phyloP scores from a whole-genome alignment of 2,329 filamentous ascomycete species.

The Fusarium dimerum region DNA sequence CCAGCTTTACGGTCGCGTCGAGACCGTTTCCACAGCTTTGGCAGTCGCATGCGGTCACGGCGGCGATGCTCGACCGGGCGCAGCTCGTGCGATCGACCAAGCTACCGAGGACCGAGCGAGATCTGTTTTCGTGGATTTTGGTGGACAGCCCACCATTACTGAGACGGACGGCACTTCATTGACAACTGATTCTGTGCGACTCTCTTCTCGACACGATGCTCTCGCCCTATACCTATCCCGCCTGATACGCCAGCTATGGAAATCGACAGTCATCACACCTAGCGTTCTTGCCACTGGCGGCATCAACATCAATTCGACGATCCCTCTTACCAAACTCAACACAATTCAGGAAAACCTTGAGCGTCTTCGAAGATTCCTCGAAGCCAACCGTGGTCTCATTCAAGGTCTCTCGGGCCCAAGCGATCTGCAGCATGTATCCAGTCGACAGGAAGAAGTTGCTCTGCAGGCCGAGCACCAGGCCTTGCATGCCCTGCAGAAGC shows the following conservation, averaged over 20 bases:
- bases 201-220: constrained; percentile 87
- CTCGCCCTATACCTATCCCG: constrained; percentile 85
- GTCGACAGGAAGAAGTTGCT: constrained; percentile 86
- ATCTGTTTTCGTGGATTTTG: constrained; percentile 87
- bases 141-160: constrained; percentile 81
- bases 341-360: constrained; percentile 79
- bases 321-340: constrained; percentile 68
- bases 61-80: constrained; percentile 70
- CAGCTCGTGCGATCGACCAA: constrained; percentile 78
- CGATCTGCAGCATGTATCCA: constrained; percentile 74
- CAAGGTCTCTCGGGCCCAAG: constrained; percentile 92
- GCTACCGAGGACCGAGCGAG: constrained; percentile 83
- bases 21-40: constrained; percentile 86
- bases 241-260: constrained; percentile 89
- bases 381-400: constrained; percentile 86
- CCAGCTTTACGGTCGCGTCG: constrained; percentile 80
- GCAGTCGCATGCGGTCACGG: constrained; percentile 96
- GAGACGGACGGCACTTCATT: constrained; percentile 73
- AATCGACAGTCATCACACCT: constrained; percentile 67
- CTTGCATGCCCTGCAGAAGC: constrained; percentile 78
- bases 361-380: constrained; percentile 77
- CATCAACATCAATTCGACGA: constrained; percentile 65
- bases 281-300: constrained; percentile 55
- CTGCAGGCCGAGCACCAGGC: constrained; percentile 94
- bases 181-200: constrained; percentile 78